Evolutionary conservation across 345 rosid species (phyloP), one percentile per base, ranked within the genome.

Genomic region (Conringia planisiliqua): DNA sequence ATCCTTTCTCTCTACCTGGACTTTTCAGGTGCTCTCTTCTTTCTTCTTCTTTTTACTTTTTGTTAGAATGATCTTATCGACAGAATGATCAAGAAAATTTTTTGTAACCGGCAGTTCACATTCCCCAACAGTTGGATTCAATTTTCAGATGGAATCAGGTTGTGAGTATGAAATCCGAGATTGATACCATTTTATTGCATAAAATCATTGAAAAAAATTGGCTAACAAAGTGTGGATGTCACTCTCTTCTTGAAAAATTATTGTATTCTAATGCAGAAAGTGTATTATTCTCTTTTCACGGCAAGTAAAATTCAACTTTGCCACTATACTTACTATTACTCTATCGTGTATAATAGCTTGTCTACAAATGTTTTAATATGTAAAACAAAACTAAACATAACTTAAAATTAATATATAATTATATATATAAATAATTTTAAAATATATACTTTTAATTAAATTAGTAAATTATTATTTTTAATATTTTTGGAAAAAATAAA

Each of bases 221-320:
- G 56, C 20, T 18, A 7, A 40, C 3, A 39, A 60, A 24, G 44
- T 10, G 44, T 62, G 67, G 4, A 54, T 40, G 77, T 32, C 70
- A 55, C 27, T 20, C 13, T 55, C 44, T 40, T 56, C 33, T 33
- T 66, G 30, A 43, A 3, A n/a, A n/a, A 36, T 32, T 64, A 55
- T 22, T 64, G 71, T 73, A 22, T 64, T 64, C 17, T 64, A 54
- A 22, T 54, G 77, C 47, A 71, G 71, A 62, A 72, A 62, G 32
- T 61, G 62, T 30, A 43, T 46, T 58, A 30, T 13, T 39, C 54
- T 54, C 39, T 54, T 68, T 39, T 38, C 12, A n/a, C 7, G 14
- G 11, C 55, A 39, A 55, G 29, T 69, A 44, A 47, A 46, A 47
- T 35, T 47, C 43, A 71, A 38, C 50, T 48, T 71, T 71, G 2